Evolutionary conservation across 208 protist species (phyloP).

Genomic region (Trypanosoma avium): DNA sequence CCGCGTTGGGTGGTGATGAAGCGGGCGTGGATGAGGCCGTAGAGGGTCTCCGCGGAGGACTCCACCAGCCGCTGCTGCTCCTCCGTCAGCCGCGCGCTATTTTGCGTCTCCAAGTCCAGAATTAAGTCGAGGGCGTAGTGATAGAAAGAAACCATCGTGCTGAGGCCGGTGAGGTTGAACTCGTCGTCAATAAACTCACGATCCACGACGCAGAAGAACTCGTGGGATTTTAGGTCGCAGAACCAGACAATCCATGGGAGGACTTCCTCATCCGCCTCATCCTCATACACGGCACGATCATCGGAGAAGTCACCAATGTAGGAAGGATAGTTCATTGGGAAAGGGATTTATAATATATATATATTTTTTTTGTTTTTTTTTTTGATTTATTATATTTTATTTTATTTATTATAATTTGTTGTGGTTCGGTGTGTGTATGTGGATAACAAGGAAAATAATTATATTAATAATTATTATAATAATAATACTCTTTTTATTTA

Average conservation of each 20-base stretch:
- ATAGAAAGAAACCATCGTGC: slow-evolving; percentile 96
- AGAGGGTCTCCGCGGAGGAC: slow-evolving; percentile 96
- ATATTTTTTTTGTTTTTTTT: too few relatives aligned
- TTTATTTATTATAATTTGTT: too few relatives aligned
- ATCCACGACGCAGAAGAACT: slow-evolving; percentile 98
- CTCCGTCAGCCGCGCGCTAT: slow-evolving; percentile 93
- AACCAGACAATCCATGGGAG: slow-evolving; percentile 97
- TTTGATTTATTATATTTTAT: too few relatives aligned
- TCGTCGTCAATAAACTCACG: slow-evolving; percentile 97
- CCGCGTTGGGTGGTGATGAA: slow-evolving; percentile 97
- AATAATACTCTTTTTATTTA: too few relatives aligned
- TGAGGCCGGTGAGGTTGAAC: slow-evolving; percentile 98
- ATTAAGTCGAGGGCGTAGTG: slow-evolving; percentile 98
- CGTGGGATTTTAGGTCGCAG: slow-evolving; percentile 97
- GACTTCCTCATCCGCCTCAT: slow-evolving; percentile 90
- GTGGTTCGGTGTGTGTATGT: too few relatives aligned
- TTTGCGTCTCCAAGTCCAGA: slow-evolving; percentile 93
- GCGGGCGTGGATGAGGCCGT: slow-evolving; percentile 98
- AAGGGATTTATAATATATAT: too few relatives aligned
- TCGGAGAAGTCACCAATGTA: slow-evolving; percentile 36
- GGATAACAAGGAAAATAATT: too few relatives aligned
- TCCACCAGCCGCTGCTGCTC: slow-evolving; percentile 96
- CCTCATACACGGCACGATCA: slow-evolving; percentile 50
- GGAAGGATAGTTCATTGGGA: slow-evolving; percentile 24
- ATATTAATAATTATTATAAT: too few relatives aligned